These are phyloP conservation scores for Sporothrix globosa DNA, from an alignment of 2,329 filamentous ascomycete genomes.

Conservation along the genomic window DNA sequence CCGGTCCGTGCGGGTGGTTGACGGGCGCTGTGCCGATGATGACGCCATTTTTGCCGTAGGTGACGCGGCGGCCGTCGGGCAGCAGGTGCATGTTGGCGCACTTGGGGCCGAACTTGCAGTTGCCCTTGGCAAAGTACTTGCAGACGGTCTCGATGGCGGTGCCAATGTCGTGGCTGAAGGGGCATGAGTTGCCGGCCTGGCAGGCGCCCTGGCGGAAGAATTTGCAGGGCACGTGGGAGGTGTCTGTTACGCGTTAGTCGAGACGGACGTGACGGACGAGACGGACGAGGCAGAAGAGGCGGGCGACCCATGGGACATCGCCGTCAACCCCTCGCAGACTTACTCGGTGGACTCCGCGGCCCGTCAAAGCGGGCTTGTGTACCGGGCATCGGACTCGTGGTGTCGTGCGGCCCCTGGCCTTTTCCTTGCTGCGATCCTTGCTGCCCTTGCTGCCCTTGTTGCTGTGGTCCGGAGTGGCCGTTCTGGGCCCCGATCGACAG, in stretches of 20 bases:
- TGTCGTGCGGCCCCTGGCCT: background rate
- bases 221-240: constrained; percentile 97
- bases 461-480: constrained; percentile 8
- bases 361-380: constrained; percentile 55
- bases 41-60: constrained; percentile 72
- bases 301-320: too few species aligned
- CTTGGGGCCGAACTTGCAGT: constrained; percentile 98
- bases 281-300: background rate
- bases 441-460: background rate
- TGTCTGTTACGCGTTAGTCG: constrained; percentile 61
- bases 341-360: constrained; percentile 66
- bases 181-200: constrained; percentile 93
- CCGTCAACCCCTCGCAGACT: constrained; percentile 40
- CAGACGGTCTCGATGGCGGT: constrained; percentile 84
- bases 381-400: constrained; percentile 31
- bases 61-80: constrained; percentile 89
- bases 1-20: background rate
- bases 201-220: constrained; percentile 97
- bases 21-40: constrained; percentile 54
- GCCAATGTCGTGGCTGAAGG: constrained; percentile 92
- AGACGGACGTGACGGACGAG: background rate
- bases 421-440: background rate
- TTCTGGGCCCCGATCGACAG: constrained; percentile 21
- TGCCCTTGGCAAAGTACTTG: constrained; percentile 99
- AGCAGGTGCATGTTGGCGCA: constrained; percentile 96